A percentile compares a stretch with the other conserved stretches of the same genome.
Evolutionary conservation across 192 early-diverging fungal genomes (phyloP).

Genomic region (Coemansia biformis): DNA sequence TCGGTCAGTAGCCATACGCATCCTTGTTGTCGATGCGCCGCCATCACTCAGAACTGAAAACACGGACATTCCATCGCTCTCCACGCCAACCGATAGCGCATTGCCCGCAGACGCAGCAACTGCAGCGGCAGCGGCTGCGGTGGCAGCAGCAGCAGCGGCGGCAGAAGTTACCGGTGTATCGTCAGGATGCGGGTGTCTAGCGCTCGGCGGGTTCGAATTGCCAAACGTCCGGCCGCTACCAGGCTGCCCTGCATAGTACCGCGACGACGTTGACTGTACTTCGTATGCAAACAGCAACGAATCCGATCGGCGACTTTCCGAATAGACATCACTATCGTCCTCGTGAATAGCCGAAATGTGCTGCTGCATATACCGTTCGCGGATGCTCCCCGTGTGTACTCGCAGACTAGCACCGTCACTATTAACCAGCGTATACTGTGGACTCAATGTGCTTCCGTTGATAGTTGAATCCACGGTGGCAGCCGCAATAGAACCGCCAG

Average conservation of each 20-base stretch:
- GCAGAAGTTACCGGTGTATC: no score
- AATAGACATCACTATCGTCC: conserved; percentile 31
- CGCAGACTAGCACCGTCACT: conserved; percentile 47
- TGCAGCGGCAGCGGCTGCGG: no score
- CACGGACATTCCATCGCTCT: conserved; percentile 29
- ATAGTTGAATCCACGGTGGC: not conserved
- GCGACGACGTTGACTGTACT: conserved; percentile 10
- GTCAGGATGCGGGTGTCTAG: no score
- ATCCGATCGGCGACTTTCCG: conserved; percentile 23
- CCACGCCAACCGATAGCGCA: not conserved
- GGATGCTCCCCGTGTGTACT: conserved; percentile 46
- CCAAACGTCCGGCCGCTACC: not conserved
- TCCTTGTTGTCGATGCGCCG: conserved; percentile 35
- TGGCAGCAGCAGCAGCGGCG: no score
- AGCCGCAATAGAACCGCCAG: not conserved
- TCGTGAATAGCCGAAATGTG: conserved; percentile 35
- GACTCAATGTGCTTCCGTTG: conserved; percentile 23
- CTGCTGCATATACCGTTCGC: conserved; percentile 37
- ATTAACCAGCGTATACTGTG: conserved; percentile 41
- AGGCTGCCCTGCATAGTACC: conserved; percentile 4
- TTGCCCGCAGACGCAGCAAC: no score
- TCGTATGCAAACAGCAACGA: conserved; percentile 18
- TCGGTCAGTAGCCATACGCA: conserved; percentile 40
- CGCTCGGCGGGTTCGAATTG: not conserved
- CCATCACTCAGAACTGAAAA: conserved; percentile 41